phyloP scores from a whole-genome alignment of 352 stramenopile species.

The Phytophthora sojae region DNA sequence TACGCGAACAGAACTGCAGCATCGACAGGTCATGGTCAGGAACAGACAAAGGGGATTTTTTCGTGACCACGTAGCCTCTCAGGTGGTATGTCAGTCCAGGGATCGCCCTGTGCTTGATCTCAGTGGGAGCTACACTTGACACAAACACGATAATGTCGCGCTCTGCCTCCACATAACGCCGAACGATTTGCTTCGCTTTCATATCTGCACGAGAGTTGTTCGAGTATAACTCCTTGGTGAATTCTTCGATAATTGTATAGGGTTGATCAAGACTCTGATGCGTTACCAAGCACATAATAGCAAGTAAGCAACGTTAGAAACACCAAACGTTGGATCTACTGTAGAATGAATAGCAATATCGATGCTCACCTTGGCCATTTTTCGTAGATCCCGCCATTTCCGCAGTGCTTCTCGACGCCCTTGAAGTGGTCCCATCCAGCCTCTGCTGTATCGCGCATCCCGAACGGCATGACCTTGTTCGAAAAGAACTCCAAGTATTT shows the following conservation, averaged over 20 bases:
- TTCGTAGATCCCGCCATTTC: constrained; percentile 27
- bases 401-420: constrained; percentile 8
- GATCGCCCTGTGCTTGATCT: constrained; percentile 23
- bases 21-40: constrained; percentile 39
- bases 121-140: constrained; percentile 10
- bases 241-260: constrained; percentile 52
- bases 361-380: constrained; percentile 16
- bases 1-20: constrained; percentile 54
- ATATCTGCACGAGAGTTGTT: constrained; percentile 48
- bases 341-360: background rate
- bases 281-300: background rate
- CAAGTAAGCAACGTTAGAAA: background rate
- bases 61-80: constrained; percentile 41
- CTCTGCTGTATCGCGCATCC: constrained; percentile 9
- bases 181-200: constrained; percentile 45
- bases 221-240: constrained; percentile 44
- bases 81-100: constrained; percentile 12
- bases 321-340: background rate
- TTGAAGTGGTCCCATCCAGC: constrained; percentile 33
- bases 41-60: constrained; percentile 30
- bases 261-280: constrained; percentile 29
- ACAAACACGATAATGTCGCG: constrained; percentile 17
- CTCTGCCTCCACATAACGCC: constrained; percentile 20
- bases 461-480: constrained; percentile 31
- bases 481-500: constrained; percentile 34